A percentile compares a stretch with the other conserved stretches of the same genome.
Evolutionary conservation across 176 grass and related monocot genomes (phyloP).

Genomic region (Lolium rigidum): DNA sequence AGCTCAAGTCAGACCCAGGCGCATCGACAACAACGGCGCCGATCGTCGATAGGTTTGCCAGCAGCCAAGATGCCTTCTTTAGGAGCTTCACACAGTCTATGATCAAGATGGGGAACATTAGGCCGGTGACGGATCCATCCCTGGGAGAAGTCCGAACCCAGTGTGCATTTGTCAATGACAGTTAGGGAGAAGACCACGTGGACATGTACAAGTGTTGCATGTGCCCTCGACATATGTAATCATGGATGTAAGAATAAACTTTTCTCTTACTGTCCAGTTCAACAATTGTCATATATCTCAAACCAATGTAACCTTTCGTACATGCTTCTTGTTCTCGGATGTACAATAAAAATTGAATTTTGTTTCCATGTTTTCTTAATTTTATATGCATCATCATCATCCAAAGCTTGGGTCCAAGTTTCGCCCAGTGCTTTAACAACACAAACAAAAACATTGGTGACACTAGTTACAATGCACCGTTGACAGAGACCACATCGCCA

Average conservation of each 20-base stretch:
- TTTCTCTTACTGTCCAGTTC: neutral
- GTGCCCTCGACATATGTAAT: neutral
- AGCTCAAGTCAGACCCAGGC: slow-evolving; percentile 49
- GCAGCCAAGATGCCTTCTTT: slow-evolving; percentile 67
- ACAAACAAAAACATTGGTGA: too few relatives aligned
- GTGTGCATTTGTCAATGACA: slow-evolving; percentile 44
- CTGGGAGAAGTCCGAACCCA: slow-evolving; percentile 42
- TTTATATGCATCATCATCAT: too few relatives aligned
- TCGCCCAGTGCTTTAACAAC: too few relatives aligned
- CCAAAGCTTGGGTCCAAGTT: too few relatives aligned
- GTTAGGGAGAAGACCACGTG: neutral
- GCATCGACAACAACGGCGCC: slow-evolving; percentile 32
- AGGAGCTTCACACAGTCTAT: slow-evolving; percentile 47
- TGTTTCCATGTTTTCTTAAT: neutral
- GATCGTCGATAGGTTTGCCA: slow-evolving; percentile 54
- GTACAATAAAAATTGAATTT: neutral
- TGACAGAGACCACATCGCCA: too few relatives aligned
- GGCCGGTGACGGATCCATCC: slow-evolving; percentile 38
- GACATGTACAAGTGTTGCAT: neutral
- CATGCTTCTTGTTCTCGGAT: neutral
- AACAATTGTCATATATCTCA: slow-evolving; percentile 4
- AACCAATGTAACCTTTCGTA: neutral
- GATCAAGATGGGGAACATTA: slow-evolving; percentile 74
- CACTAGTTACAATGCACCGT: too few relatives aligned
- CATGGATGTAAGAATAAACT: neutral